Base-by-base conservation (phyloP, 1,284 basidiomycete genomes). In the Phlebopus sp. region DNA sequence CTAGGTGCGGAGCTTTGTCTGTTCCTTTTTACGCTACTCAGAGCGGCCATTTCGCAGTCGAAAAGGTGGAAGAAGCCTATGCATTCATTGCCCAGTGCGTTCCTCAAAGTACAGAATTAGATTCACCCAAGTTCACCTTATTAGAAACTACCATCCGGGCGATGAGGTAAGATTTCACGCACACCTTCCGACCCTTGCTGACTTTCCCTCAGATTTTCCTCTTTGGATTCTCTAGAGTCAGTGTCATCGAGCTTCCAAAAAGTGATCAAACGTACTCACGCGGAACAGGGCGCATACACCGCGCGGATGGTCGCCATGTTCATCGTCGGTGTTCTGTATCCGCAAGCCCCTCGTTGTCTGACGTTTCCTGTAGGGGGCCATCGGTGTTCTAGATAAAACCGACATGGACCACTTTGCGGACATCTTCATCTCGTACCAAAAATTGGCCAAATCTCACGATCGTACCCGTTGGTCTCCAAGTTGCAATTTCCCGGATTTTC, bases 61-160 rank as follows among this genome's bases (percentile, higher is more conserved):
- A 80, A 44, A 86, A 86, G 58, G 81, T 87, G 4, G 80, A 86
- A 63, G 83, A 86, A 53, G 83, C 81, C 19, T 87, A 86, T 64
- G 81, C 75, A 9, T 87, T 87, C 60, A 82, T 87, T 56, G 76
- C 85, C 11, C 82, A 86, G 84, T 85, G 58, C 63, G 82, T 67
- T 37, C 13, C 19, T 31, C 18, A 19, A n/a, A 31, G 17, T 44
- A 35, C 32, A 37, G 37, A 17, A 15, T 42, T 32, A 13, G 25
- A 38, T 42, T 51, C n/a, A n/a, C n/a, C n/a, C n/a, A 25, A 50
- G 30, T 23, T 27, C 39, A 35, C 40, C 3, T 39, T 15, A 42
- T 50, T 36, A 86, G 84, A 52, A 86, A 87, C 55, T 87, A 80
- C 55, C 68, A 67, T 42, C 81, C 79, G 8, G 84, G 82, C 38